phyloP scores from a whole-genome alignment of 192 early-diverging fungal genomes.

The Linnemannia schmuckeri region DNA sequence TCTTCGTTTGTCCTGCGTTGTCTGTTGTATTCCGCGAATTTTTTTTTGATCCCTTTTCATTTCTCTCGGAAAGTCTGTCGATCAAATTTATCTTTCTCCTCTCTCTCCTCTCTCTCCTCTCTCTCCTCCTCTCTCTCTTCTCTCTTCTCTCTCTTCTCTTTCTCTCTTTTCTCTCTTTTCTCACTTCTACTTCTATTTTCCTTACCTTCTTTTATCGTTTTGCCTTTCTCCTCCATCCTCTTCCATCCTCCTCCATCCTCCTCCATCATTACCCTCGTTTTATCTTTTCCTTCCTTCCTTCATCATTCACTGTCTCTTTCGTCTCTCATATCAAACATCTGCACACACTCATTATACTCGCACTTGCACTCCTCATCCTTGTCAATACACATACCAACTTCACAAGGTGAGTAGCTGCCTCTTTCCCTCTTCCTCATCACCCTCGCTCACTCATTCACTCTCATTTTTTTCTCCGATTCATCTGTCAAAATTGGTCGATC shows the following conservation, averaged over 20 bases:
- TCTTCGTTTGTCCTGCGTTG: background rate
- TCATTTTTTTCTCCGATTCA: background rate
- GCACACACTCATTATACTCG: no score
- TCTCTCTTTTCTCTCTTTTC: slow-evolving; percentile 2
- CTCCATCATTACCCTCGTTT: background rate
- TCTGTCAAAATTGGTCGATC: no score
- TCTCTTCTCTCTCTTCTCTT: background rate
- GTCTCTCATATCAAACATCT: no score
- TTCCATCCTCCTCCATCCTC: background rate
- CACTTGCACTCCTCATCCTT: no score
- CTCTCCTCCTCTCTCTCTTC: background rate
- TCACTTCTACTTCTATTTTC: background rate
- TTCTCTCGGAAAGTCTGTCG: background rate
- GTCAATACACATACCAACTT: no score
- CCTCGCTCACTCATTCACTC: background rate
- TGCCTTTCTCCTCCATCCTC: background rate
- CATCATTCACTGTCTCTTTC: background rate
- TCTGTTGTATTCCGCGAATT: no score
- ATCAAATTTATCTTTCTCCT: background rate
- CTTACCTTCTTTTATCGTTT: background rate
- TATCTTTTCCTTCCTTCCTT: background rate
- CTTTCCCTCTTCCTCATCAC: no score
- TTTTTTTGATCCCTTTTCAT: background rate
- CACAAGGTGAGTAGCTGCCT: no score
- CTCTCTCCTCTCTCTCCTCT: background rate